Evolutionary conservation across 306 rosid genomes (phyloP), one percentile per base, ranked within the genome.

Genomic region (Pyrus pyrifolia): DNA sequence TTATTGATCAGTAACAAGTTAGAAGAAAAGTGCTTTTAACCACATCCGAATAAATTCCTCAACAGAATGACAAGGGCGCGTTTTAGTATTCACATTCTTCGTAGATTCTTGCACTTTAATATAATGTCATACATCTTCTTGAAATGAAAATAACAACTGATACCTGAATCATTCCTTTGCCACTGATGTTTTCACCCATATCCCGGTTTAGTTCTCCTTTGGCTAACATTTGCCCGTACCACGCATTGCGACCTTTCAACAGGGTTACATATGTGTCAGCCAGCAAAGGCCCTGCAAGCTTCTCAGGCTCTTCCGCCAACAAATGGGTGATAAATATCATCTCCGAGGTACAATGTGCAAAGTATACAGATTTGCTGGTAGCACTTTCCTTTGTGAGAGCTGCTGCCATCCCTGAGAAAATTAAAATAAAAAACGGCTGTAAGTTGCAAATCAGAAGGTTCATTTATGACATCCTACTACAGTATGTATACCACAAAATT

Each of bases 161-260:
- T 86, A 94, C 98, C 98, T 94, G 96, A 80, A 94, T 91, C 97
- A 94, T 91, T 82, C 98, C 98, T 78, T 94, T 94, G 62, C 97
- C 98, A 30, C 86, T 91, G 76, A 91, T 94, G 85, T 87, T 91
- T 59, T 90, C 96, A 71, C 98, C 98, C 95, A 94, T 91, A 82
- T 91, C 97, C 25, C 87, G 88, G 73, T 85, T 91, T 61, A 94
- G 81, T 77, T 90, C 88, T 42, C 98, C 97, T 83, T 94, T 94
- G 67, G 98, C 98, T 75, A 91, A 76, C 98, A 91, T 94, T 70
- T 89, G 91, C 55, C 93, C 93, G 10, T 87, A 89, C 91, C 93
- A 87, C 9, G 89, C 88, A 49, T 89, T 91, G 18, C 97, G 93
- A 0, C 98, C 98, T 86, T 94, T 91, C 72, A 94, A 79, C 80